Conservation (phyloP, 2,329 filamentous ascomycete species). For the Aspergillus versicolor region DNA sequence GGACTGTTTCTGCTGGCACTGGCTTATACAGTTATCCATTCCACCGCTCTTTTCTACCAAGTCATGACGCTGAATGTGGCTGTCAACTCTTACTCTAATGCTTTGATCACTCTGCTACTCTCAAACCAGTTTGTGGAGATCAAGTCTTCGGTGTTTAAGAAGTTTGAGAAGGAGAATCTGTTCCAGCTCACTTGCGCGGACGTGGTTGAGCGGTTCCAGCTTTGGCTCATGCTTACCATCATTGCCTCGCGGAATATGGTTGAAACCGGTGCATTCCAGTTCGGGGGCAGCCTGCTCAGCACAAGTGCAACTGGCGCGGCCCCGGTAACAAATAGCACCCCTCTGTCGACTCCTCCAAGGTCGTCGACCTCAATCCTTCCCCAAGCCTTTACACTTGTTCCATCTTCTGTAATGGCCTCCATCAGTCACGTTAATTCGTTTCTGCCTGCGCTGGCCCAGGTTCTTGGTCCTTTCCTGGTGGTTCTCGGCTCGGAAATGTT, state of each 20-base stretch:
- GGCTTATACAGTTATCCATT: constrained; percentile 83
- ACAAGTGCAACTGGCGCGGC: constrained; percentile 30
- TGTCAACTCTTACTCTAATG: constrained; percentile 98
- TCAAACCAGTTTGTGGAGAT: constrained; percentile 99
- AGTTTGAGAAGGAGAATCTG: constrained; percentile 95
- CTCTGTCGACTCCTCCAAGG: constrained; percentile 56
- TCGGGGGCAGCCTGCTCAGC: constrained; percentile 39
- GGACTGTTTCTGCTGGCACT: constrained; percentile 89
- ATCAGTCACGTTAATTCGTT: constrained; percentile 45
- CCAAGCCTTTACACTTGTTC: constrained; percentile 77
- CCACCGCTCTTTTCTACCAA: constrained; percentile 89
- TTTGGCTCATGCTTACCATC: constrained; percentile 96
- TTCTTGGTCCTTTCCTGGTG: constrained; percentile 87
- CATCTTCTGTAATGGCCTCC: constrained; percentile 56
- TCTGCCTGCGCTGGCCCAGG: constrained; percentile 62
- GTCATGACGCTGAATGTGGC: constrained; percentile 97
- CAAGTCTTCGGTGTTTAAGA: constrained; percentile 97
- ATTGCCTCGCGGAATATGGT: constrained; percentile 96
- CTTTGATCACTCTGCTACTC: constrained; percentile 83
- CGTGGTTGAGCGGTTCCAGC: constrained; percentile 92
- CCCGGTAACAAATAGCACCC: constrained; percentile 47
- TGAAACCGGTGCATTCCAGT: constrained; percentile 81
- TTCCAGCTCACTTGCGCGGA: constrained; percentile 97
- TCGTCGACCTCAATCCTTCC: constrained; percentile 72
- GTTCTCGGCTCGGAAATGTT: constrained; percentile 96